Conservation (phyloP, 768 basidiomycete genomes). For the Kwoniella botswanensis region DNA sequence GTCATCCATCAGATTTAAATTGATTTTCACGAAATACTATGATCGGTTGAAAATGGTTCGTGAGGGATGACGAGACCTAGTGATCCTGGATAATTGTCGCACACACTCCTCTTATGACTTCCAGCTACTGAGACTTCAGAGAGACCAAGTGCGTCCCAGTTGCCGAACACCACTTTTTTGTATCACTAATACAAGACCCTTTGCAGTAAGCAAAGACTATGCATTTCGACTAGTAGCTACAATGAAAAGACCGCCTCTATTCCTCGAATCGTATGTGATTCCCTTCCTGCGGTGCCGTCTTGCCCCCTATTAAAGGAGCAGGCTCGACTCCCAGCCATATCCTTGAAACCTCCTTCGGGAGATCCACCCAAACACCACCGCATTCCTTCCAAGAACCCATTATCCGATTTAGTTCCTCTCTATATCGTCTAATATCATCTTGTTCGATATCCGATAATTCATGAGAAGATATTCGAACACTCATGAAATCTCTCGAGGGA, state of each 20-base stretch:
- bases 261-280: conserved; percentile 5
- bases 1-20: too few relatives aligned
- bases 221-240: background rate
- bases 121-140: too few relatives aligned
- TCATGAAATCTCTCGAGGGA: conserved; percentile 54
- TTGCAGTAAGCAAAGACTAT: background rate
- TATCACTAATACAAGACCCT: background rate
- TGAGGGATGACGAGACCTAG: too few relatives aligned
- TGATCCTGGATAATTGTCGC: too few relatives aligned
- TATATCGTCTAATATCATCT: conserved; percentile 20
- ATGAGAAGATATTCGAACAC: conserved; percentile 43
- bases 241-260: background rate
- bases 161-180: too few relatives aligned
- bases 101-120: too few relatives aligned
- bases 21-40: too few relatives aligned
- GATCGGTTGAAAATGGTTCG: too few relatives aligned
- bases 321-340: conserved; percentile 18
- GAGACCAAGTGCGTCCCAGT: too few relatives aligned
- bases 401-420: conserved; percentile 26
- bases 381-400: conserved; percentile 32
- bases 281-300: background rate
- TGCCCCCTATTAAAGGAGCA: background rate
- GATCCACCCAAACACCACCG: conserved; percentile 36
- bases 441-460: conserved; percentile 43
- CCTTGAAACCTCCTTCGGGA: conserved; percentile 2